Evolutionary conservation across 768 basidiomycete genomes (phyloP).

Genomic region (Rubroboletus satanas): DNA sequence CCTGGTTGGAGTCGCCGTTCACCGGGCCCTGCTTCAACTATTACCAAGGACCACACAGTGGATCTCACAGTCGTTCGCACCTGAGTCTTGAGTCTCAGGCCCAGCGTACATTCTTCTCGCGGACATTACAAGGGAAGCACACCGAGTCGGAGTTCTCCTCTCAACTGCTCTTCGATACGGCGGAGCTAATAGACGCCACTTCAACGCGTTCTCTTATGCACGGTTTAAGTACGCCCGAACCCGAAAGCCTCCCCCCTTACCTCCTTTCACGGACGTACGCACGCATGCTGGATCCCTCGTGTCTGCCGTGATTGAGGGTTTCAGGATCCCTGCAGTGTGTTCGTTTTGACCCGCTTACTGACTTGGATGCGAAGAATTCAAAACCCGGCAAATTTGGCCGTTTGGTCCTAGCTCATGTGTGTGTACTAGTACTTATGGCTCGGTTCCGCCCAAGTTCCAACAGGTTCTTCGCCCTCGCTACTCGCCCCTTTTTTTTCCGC

Average conservation of each 20-base stretch:
- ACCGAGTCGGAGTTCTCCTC: neutral
- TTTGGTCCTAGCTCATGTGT: neutral
- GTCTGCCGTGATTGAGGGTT: slow-evolving; percentile 1
- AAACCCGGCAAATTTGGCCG: neutral
- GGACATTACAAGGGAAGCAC: neutral
- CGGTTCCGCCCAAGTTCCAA: neutral
- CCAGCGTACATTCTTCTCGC: neutral
- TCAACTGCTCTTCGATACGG: neutral
- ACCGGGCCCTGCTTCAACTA: neutral
- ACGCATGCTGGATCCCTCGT: slow-evolving; percentile 11
- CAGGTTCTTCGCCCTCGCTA: neutral
- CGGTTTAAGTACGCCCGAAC: neutral
- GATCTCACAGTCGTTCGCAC: neutral
- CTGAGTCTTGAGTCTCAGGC: too few relatives aligned
- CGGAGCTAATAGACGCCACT: neutral
- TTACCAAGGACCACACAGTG: too few relatives aligned
- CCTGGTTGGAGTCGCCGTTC: neutral
- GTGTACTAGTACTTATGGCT: too few relatives aligned
- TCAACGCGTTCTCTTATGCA: neutral
- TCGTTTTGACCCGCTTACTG: neutral
- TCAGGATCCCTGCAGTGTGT: neutral
- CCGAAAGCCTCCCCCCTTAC: neutral
- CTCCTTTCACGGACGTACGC: slow-evolving; percentile 1
- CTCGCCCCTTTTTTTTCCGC: neutral
- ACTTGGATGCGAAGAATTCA: neutral